Evolutionary conservation across 2,329 filamentous ascomycete species (phyloP).

Genomic region (Aureobasidium sp.): DNA sequence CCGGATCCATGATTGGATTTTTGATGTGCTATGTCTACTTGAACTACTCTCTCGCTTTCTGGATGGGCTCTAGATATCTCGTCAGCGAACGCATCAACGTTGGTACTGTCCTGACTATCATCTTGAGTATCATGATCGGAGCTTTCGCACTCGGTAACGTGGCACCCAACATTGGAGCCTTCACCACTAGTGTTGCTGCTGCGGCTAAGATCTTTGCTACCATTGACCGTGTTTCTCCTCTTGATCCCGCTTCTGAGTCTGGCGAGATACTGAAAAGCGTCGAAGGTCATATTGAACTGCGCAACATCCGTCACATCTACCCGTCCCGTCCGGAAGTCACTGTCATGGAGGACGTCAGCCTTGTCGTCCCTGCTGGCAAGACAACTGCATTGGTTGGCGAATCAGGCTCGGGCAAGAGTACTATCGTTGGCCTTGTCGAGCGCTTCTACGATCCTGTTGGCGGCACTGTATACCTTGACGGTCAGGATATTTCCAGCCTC

Average conservation of each 20-base stretch:
- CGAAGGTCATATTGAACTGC: conserved; percentile 71
- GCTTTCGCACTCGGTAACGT: conserved; percentile 87
- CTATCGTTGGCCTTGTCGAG: conserved; percentile 86
- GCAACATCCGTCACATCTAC: conserved; percentile 85
- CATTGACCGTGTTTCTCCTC: conserved; percentile 78
- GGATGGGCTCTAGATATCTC: conserved; percentile 74
- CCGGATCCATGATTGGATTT: conserved; percentile 71
- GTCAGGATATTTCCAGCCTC: conserved; percentile 68
- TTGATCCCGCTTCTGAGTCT: conserved; percentile 65
- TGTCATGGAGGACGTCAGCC: conserved; percentile 76
- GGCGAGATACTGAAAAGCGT: conserved; percentile 69
- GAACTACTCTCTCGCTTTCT: conserved; percentile 83
- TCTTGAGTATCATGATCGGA: conserved; percentile 88
- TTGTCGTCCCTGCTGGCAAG: conserved; percentile 80
- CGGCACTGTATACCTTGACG: conserved; percentile 74
- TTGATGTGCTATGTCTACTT: conserved; percentile 82
- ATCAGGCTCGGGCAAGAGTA: conserved; percentile 91
- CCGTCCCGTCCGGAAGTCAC: conserved; percentile 85
- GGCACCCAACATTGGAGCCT: conserved; percentile 77
- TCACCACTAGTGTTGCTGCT: conserved; percentile 74
- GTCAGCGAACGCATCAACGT: conserved; percentile 59
- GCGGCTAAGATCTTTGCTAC: conserved; percentile 89
- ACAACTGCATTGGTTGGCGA: conserved; percentile 89
- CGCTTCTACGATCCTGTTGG: conserved; percentile 87
- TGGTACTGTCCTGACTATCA: conserved; percentile 69